Percentiles rank a stretch among this genome's conserved stretches.
Conservation (phyloP, 1,284 basidiomycete genomes). For the Heterobasidion annosum region DNA sequence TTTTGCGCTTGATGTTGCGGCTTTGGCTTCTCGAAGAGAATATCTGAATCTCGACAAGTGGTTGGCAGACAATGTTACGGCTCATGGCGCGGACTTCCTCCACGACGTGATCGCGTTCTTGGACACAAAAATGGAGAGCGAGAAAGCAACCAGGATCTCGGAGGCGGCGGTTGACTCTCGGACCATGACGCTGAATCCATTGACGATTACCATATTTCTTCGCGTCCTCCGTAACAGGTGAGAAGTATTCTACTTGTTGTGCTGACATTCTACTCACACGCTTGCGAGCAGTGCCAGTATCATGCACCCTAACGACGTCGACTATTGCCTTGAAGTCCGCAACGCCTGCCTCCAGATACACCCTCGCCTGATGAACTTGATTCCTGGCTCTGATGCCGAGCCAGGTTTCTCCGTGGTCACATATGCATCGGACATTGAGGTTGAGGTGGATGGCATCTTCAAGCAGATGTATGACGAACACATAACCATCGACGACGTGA, state of each 20-base stretch:
- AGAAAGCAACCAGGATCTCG: slow-evolving; percentile 71
- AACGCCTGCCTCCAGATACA: slow-evolving; percentile 94
- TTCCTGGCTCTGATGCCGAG: slow-evolving; percentile 81
- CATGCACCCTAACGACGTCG: slow-evolving; percentile 73
- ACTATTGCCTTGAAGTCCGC: slow-evolving; percentile 87
- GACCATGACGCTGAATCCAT: slow-evolving; percentile 77
- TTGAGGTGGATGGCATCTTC: slow-evolving; percentile 93
- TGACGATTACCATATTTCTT: slow-evolving; percentile 88
- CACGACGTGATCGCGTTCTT: slow-evolving; percentile 83
- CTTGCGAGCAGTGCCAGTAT: slow-evolving; percentile 41
- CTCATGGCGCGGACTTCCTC: slow-evolving; percentile 81
- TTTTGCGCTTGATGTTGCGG: slow-evolving; percentile 89
- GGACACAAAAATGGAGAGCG: slow-evolving; percentile 86
- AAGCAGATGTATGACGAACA: slow-evolving; percentile 97
- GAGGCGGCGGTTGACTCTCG: slow-evolving; percentile 73
- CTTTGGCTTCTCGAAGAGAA: slow-evolving; percentile 87
- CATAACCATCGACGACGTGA: slow-evolving; percentile 91
- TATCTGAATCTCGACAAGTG: slow-evolving; percentile 95
- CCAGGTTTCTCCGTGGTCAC: slow-evolving; percentile 88
- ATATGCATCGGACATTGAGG: slow-evolving; percentile 85
- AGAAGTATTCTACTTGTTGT: slow-evolving; percentile 15
- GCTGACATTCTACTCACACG: neutral
- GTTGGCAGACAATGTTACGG: slow-evolving; percentile 81
- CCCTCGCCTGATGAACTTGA: slow-evolving; percentile 94
- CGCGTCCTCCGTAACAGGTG: slow-evolving; percentile 78